Evolutionary conservation across 305 asterid species (phyloP).

Genomic region (Ilex paraguariensis): DNA sequence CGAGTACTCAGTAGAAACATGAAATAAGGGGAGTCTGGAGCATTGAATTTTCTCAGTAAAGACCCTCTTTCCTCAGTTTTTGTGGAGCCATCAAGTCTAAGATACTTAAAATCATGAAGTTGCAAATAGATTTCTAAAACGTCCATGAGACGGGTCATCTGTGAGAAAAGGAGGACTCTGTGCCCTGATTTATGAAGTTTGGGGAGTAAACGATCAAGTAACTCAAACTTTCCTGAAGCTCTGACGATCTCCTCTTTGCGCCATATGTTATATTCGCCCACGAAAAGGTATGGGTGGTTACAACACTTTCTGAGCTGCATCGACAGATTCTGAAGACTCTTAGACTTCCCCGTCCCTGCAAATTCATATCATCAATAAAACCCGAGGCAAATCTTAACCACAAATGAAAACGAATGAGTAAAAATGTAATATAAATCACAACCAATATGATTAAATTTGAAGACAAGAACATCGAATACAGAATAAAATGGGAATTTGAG

Average conservation of each 20-base stretch:
- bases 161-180: slow-evolving; percentile 93
- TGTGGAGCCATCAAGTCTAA: slow-evolving; percentile 93
- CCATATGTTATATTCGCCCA: slow-evolving; percentile 54
- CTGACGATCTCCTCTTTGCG: slow-evolving; percentile 70
- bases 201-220: slow-evolving; percentile 95
- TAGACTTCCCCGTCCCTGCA: slow-evolving; percentile 74
- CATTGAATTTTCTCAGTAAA: slow-evolving; percentile 71
- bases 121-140: slow-evolving; percentile 85
- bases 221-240: slow-evolving; percentile 94
- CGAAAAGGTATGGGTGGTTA: slow-evolving; percentile 92
- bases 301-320: slow-evolving; percentile 98
- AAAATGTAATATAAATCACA: no score
- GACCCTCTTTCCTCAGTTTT: slow-evolving; percentile 86
- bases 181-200: slow-evolving; percentile 88
- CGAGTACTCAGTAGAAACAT: slow-evolving; percentile 97
- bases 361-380: slow-evolving; percentile 20
- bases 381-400: no score
- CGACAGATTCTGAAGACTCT: slow-evolving; percentile 75
- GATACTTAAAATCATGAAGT: slow-evolving; percentile 70
- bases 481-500: no score
- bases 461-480: no score
- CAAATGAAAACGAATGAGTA: no score
- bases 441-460: no score
- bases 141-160: slow-evolving; percentile 94
- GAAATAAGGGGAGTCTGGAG: slow-evolving; percentile 93